Conservation (phyloP, 257 asterid genomes). For the Solanum ossicruentum region DNA sequence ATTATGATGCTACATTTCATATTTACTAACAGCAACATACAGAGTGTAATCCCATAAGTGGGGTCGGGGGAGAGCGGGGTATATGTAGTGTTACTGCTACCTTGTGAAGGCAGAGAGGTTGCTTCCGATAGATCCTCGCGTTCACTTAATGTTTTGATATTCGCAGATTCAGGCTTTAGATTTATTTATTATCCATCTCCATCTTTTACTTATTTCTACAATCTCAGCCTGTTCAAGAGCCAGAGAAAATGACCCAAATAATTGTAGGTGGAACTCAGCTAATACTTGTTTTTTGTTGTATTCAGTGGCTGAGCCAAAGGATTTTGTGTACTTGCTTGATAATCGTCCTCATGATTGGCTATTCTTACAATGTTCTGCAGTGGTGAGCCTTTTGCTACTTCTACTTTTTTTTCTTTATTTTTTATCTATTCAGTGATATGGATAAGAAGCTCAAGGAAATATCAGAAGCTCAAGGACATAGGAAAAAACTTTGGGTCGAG, state of each 20-base stretch:
- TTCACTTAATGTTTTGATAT: neutral
- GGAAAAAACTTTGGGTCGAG: neutral
- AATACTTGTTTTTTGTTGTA: neutral
- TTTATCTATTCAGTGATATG: neutral
- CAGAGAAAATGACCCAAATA: constrained; percentile 82
- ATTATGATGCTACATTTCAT: neutral
- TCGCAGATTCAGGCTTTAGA: neutral
- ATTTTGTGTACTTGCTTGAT: constrained; percentile 68
- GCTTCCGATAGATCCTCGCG: too few species aligned
- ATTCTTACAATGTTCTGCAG: constrained; percentile 85
- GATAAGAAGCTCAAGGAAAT: neutral
- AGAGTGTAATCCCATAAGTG: too few species aligned
- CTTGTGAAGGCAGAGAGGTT: too few species aligned
- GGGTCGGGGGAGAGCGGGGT: too few species aligned
- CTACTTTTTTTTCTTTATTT: neutral
- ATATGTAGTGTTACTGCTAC: too few species aligned
- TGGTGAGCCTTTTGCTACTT: constrained; percentile 41
- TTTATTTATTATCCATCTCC: neutral
- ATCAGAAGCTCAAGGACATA: neutral
- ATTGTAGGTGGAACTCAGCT: constrained; percentile 8
- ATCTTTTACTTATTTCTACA: neutral
- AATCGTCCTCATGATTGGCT: constrained; percentile 98
- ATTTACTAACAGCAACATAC: neutral
- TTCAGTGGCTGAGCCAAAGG: constrained; percentile 86
- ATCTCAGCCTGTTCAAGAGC: constrained; percentile 92